Evolutionary conservation across 192 early-diverging fungal genomes (phyloP).

Genomic region (Coemansia sp.): DNA sequence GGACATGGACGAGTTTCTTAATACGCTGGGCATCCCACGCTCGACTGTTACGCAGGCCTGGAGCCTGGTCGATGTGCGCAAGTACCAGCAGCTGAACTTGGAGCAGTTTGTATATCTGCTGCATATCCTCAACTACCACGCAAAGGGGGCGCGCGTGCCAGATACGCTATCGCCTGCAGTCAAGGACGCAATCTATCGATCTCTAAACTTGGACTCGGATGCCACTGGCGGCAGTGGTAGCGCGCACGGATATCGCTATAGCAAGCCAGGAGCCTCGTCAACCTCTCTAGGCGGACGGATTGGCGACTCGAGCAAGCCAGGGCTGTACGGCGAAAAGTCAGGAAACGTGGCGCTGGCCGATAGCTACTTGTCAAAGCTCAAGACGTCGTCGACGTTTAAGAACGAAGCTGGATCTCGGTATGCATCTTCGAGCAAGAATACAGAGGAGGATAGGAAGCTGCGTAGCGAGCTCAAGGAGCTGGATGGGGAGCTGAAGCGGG

Average conservation of each 20-base stretch:
- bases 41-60: conserved; percentile 39
- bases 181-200: conserved; percentile 52
- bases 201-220: conserved; percentile 36
- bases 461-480: conserved; percentile 46
- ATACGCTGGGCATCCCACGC: conserved; percentile 38
- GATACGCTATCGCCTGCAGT: conserved; percentile 40
- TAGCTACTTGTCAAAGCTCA: conserved; percentile 56
- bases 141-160: conserved; percentile 35
- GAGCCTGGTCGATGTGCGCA: conserved; percentile 56
- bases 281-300: not conserved
- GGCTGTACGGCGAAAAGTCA: conserved; percentile 55
- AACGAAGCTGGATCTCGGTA: conserved; percentile 47
- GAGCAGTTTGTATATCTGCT: conserved; percentile 56
- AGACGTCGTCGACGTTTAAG: conserved; percentile 52
- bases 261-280: conserved; percentile 11
- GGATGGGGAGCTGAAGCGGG: conserved; percentile 29
- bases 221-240: conserved; percentile 1
- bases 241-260: conserved; percentile 26
- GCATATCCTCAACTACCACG: conserved; percentile 36
- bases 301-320: conserved; percentile 24
- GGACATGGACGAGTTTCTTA: conserved; percentile 53
- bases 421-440: conserved; percentile 46
- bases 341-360: conserved; percentile 55
- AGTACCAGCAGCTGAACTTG: conserved; percentile 56
- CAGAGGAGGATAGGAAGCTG: conserved; percentile 48